Conservation (phyloP, 2,329 filamentous ascomycete genomes). For the Aspergillus tamarii region DNA sequence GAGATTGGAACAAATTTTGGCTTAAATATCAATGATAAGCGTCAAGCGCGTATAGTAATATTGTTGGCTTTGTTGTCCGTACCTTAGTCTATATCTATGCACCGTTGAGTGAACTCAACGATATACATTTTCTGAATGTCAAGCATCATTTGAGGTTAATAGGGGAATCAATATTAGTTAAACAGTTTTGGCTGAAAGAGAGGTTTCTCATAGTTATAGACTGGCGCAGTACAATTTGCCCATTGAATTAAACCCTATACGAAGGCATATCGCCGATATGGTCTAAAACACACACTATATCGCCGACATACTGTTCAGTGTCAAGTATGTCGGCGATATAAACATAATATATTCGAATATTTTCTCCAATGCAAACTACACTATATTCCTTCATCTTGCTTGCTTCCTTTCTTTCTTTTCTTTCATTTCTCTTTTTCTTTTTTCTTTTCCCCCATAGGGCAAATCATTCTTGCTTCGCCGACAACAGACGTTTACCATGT, state of each 20-base stretch:
- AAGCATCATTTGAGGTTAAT: neutral
- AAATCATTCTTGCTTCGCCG: neutral
- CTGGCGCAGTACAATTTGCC: neutral
- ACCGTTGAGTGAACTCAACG: neutral
- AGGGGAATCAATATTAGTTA: neutral
- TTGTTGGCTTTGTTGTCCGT: neutral
- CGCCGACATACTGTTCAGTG: neutral
- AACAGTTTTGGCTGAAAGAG: neutral
- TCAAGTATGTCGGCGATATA: neutral
- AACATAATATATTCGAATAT: neutral
- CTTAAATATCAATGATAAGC: neutral
- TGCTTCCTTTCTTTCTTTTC: no score
- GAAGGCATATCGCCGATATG: neutral
- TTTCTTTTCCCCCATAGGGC: no score
- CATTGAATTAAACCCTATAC: neutral
- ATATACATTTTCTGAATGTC: neutral
- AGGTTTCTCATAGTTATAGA: neutral
- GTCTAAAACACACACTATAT: neutral
- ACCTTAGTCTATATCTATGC: neutral
- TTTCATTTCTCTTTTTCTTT: neutral
- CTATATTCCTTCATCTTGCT: neutral
- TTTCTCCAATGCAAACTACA: neutral
- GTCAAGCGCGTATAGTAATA: neutral
- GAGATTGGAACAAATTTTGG: neutral
- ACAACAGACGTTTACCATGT: neutral